Base-by-base conservation (phyloP, 352 stramenopile genomes). In the Poterioochromonas sp. region DNA sequence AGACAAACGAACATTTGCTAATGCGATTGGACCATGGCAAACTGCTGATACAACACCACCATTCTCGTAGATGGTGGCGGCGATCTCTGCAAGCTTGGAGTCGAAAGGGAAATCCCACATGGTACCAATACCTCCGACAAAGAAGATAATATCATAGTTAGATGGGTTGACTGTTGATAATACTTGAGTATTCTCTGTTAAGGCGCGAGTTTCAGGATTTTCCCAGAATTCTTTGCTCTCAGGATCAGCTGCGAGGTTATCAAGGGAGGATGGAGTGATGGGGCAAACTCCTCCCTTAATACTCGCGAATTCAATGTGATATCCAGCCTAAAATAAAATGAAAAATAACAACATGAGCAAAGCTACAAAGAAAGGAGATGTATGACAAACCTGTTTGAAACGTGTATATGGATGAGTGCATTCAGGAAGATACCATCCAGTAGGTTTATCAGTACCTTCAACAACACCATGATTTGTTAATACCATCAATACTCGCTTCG, bases 101-200 rank as follows among this genome's bases (percentile, higher is more conserved):
- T 71, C 35, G 32, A 47, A 40, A 22, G 62, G 62, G 62, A 71
- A 71, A 49, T 71, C 62, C 34, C 39, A 71, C 62, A 71, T 71
- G 8, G 62, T 71, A 35, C 62, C 62, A 71, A 71, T 41, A 32
- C 62, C 62, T 49, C 62, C 62, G 62, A 71, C 62, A 71, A 71
- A 71, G 32, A 71, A 71, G 15, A 71, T 18, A 43, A 40, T 34
- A 71, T 71, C 62, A 71, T 47, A 71, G 5, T 71, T 43, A 32
- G 15, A 8, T 32, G 8, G 2, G 40, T 71, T 32, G 20, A 37
- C 12, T 8, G 11, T 29, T n/a, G 62, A 71, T 5, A 71, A 29
- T 49, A 18, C 8, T 43, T 71, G 12, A 8, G 62, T 71, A 32
- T 71, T 71, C 35, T 44, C 15, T 49, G 62, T 71, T 29, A 71